Evolutionary conservation across 805 yeast species (phyloP).

Genomic region (Monosporozyma solicola): DNA sequence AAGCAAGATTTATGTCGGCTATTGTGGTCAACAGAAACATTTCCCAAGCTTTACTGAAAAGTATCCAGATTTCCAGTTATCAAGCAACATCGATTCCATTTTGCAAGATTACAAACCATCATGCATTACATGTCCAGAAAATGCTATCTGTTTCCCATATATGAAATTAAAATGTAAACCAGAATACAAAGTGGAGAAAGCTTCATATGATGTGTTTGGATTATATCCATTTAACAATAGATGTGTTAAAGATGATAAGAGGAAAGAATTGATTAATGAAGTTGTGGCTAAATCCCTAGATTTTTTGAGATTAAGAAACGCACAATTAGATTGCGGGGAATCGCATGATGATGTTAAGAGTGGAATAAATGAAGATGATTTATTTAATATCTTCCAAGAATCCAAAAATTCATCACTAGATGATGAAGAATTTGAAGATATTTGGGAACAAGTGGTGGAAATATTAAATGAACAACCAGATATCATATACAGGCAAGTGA

Average conservation of each 20-base stretch:
- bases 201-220: constrained; percentile 35
- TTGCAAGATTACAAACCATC: constrained; percentile 45
- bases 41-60: constrained; percentile 9
- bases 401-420: constrained; percentile 30
- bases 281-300: constrained; percentile 60
- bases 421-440: constrained; percentile 53
- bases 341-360: constrained; percentile 38
- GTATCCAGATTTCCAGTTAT: constrained; percentile 32
- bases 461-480: constrained; percentile 61
- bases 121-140: constrained; percentile 73
- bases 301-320: constrained; percentile 58
- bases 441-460: constrained; percentile 58
- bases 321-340: constrained; percentile 51
- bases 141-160: constrained; percentile 62
- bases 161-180: constrained; percentile 60
- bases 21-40: constrained; percentile 56
- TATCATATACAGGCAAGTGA: constrained; percentile 71
- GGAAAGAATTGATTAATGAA: constrained; percentile 55
- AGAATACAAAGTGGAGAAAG: constrained; percentile 44
- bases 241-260: constrained; percentile 69
- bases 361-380: constrained; percentile 42
- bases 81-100: constrained; percentile 32
- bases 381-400: constrained; percentile 42
- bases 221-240: constrained; percentile 50
- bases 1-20: constrained; percentile 56